Percentiles rank a stretch among this genome's conserved stretches.
These are phyloP conservation scores for Chloris gayana DNA, from an alignment of 176 grass and related monocot genomes.

Conservation along the genomic window DNA sequence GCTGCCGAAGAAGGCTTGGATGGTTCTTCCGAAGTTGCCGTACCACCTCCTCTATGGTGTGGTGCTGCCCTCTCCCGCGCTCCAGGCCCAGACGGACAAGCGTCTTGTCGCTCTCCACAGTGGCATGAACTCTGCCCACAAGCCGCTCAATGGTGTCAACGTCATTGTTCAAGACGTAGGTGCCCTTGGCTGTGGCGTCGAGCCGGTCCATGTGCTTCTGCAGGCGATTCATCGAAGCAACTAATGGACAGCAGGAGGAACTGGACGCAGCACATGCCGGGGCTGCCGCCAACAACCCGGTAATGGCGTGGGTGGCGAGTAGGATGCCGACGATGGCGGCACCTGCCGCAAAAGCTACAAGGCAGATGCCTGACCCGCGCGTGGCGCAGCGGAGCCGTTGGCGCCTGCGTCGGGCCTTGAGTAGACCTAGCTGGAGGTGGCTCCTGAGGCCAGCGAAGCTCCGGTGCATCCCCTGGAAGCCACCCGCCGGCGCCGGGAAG, in stretches of 20 bases:
- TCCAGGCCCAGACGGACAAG: conserved; percentile 77
- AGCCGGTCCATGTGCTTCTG: conserved; percentile 71
- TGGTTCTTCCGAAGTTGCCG: conserved; percentile 74
- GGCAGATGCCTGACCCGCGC: conserved; percentile 62
- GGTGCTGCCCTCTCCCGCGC: conserved; percentile 64
- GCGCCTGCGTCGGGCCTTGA: conserved; percentile 59
- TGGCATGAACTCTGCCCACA: conserved; percentile 69
- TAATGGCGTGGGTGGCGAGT: conserved; percentile 66
- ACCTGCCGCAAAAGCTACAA: conserved; percentile 52
- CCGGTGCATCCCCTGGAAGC: conserved; percentile 66
- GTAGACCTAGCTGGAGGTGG: conserved; percentile 65
- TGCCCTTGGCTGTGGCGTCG: conserved; percentile 72
- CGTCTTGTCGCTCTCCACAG: conserved; percentile 81
- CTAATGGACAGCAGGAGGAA: conserved; percentile 38
- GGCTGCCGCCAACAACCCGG: conserved; percentile 30
- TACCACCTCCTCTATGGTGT: conserved; percentile 88
- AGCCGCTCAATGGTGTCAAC: conserved; percentile 78
- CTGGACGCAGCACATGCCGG: conserved; percentile 28
- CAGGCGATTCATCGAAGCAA: conserved; percentile 45
- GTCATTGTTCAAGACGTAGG: conserved; percentile 85
- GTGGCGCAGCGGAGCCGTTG: conserved; percentile 46
- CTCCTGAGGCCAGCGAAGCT: conserved; percentile 72
- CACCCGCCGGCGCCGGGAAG: conserved; percentile 42
- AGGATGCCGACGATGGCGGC: conserved; percentile 53
- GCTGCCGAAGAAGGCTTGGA: conserved; percentile 71